These are phyloP conservation scores for Madurella mycetomatis DNA, from an alignment of 2,329 filamentous ascomycete genomes.

Conservation along the genomic window DNA sequence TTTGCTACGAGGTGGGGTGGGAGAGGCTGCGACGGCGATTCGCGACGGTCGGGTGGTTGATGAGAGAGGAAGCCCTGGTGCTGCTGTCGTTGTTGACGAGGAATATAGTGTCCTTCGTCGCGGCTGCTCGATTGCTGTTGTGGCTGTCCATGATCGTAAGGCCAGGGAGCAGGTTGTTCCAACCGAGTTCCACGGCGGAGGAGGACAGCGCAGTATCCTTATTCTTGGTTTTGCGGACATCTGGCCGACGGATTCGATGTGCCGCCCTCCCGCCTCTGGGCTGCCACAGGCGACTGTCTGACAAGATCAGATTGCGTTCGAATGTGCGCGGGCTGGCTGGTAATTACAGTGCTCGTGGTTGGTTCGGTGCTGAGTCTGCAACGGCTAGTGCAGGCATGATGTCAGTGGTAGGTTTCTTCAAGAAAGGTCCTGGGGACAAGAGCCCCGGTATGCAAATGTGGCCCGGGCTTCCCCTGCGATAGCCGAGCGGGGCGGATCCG, in stretches of 20 bases:
- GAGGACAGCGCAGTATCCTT: constrained; percentile 6
- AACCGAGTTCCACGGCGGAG: neutral
- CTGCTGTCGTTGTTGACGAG: neutral
- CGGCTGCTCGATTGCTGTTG: neutral
- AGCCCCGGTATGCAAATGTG: neutral
- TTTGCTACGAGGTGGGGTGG: neutral
- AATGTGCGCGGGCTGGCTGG: neutral
- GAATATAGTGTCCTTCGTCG: neutral
- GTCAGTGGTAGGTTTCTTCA: constrained; percentile 16
- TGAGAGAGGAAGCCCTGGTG: neutral
- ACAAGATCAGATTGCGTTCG: neutral
- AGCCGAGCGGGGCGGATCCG: too few relatives aligned
- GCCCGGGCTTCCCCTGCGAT: too few relatives aligned
- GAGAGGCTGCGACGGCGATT: constrained; percentile 17
- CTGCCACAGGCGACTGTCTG: neutral
- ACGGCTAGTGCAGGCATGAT: constrained; percentile 13
- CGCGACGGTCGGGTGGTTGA: constrained; percentile 7
- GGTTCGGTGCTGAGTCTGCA: too few relatives aligned
- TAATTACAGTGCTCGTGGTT: neutral
- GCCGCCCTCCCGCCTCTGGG: neutral
- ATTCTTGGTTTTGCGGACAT: constrained; percentile 20
- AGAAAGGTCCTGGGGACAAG: neutral
- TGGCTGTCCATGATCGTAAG: neutral
- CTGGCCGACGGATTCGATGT: neutral
- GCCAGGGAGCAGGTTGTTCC: neutral